Base-by-base conservation (phyloP, 169 alveolate species). In the Babesia sp. region DNA sequence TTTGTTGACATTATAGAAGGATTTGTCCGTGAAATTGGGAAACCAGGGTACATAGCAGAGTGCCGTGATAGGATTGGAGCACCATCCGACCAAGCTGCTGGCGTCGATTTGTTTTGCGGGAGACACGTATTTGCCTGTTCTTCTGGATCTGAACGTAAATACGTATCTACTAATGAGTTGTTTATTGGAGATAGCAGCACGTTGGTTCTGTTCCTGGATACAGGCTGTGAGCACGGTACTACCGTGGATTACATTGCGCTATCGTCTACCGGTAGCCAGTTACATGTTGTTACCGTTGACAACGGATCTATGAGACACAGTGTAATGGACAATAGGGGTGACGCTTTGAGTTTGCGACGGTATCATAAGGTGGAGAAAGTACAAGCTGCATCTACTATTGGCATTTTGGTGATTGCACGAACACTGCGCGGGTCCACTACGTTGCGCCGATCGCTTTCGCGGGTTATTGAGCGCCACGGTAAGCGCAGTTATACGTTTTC, bases 341-440 rank as follows among this genome's bases (percentile, higher is more conserved):
- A 83, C 57, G 72, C 37, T 8, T 14, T 82, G 11, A 28, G 84
- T 20, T 37, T 79, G 58, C 69, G 60, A 41, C 68, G 93, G 26
- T 89, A 84, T 48, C 61, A 33, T 22, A 59, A 69, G 24, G 74
- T 89, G 57, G 93, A 84, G 75, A 84, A 81, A 53, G 71, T 83
- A 31, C 69, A 70, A 31, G 56, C 48, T 12, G 75, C 78, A 9
- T 36, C 68, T 24, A 57, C 61, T n/a, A 58, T 89, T 56, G 93
- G 93, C 20, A 75, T 89, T 22, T 26, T 84, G 26, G 61, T 84
- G 4, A 39, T 77, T 22, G 64, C 87, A 16, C 86, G 81, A 31
- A 69, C 73, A 14, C 56, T 84, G 39, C 24, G 71, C 39, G 64
- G 67, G 16, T 59, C 55, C 6, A 74, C 20, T 24, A 87, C 53